Conservation (phyloP, 768 basidiomycete species). For the Mycena chlorophos region DNA sequence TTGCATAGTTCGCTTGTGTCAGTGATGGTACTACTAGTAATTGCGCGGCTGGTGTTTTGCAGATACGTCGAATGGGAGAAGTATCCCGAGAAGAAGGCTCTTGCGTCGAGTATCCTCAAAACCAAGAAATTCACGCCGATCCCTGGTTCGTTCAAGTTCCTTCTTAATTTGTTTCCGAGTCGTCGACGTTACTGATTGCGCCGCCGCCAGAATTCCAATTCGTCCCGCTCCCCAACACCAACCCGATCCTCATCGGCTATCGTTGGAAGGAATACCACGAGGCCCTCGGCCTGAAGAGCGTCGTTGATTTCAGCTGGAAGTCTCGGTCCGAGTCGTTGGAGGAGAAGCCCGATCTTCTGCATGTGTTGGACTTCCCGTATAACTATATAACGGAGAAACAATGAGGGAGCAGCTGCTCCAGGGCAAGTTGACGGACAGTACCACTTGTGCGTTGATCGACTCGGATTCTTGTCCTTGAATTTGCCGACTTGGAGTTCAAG, state of each 20-base stretch:
- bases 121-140: conserved; percentile 40
- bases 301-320: conserved; percentile 54
- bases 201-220: conserved; percentile 44
- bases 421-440: conserved; percentile 49
- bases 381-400: conserved; percentile 62
- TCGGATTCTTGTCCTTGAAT: background rate
- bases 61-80: conserved; percentile 55
- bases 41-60: background rate
- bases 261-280: conserved; percentile 57
- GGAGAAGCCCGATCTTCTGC: conserved; percentile 53
- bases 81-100: conserved; percentile 42
- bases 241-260: conserved; percentile 49
- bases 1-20: background rate
- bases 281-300: conserved; percentile 44
- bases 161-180: background rate
- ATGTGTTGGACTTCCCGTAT: conserved; percentile 56
- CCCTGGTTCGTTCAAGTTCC: conserved; percentile 33
- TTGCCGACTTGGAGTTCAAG: background rate
- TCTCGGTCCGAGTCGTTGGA: conserved; percentile 48
- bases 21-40: too few species aligned
- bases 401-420: conserved; percentile 41
- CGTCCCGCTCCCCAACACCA: conserved; percentile 48
- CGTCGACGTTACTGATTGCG: background rate
- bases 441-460: conserved; percentile 46
- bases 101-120: conserved; percentile 41